Conservation (phyloP, 2,329 filamentous ascomycete genomes). For the Ceratocystis alfenasii region DNA sequence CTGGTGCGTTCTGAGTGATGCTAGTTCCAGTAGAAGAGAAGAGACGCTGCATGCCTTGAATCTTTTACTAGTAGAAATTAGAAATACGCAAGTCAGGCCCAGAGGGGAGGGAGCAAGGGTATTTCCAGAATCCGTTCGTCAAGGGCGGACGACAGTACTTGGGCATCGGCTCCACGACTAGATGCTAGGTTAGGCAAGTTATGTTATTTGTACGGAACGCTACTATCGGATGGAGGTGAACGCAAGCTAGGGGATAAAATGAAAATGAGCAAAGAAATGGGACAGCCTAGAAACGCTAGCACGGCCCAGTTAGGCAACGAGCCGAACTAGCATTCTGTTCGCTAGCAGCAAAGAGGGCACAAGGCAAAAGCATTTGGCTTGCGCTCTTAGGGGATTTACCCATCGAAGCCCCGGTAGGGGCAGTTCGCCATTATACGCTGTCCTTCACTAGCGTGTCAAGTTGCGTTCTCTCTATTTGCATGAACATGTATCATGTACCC, state of each 20-base stretch:
- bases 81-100: neutral
- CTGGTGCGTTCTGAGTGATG: neutral
- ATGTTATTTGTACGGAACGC: neutral
- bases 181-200: too few relatives aligned
- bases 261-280: neutral
- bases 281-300: neutral
- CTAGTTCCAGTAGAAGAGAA: neutral
- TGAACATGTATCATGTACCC: too few relatives aligned
- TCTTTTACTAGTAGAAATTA: too few relatives aligned
- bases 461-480: too few relatives aligned
- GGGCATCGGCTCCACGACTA: neutral
- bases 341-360: neutral
- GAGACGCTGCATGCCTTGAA: neutral
- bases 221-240: neutral
- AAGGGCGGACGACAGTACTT: too few relatives aligned
- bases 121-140: neutral
- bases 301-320: neutral
- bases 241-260: neutral
- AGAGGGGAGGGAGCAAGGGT: neutral
- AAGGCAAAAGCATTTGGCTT: neutral
- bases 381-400: neutral
- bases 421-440: too few relatives aligned
- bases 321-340: too few relatives aligned
- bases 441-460: neutral
- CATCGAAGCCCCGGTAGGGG: too few relatives aligned